A percentile compares a stretch with the other conserved stretches of the same genome.
These are phyloP conservation scores for Mycothermus thermophilus DNA, from an alignment of 495 filamentous ascomycete genomes.

Conservation along the genomic window DNA sequence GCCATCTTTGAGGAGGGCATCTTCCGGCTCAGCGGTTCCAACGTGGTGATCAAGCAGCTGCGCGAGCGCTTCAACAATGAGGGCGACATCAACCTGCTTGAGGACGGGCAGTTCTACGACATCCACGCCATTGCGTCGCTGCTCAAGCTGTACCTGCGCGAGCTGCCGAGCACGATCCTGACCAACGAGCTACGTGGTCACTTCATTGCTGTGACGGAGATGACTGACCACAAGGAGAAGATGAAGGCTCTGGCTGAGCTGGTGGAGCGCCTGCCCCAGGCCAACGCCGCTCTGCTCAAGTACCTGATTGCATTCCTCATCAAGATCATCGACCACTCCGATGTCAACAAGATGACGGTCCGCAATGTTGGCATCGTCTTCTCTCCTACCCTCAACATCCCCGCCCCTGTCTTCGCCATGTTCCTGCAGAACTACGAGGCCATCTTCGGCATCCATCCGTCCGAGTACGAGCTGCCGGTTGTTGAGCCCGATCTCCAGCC, in stretches of 20 bases:
- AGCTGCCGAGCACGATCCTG: conserved; percentile 79
- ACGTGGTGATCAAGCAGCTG: conserved; percentile 80
- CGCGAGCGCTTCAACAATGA: conserved; percentile 87
- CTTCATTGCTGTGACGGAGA: conserved; percentile 75
- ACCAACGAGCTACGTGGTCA: conserved; percentile 82
- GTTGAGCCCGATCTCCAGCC: conserved; percentile 10
- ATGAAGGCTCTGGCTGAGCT: conserved; percentile 68
- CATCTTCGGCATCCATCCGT: conserved; percentile 64
- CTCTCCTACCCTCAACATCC: conserved; percentile 95
- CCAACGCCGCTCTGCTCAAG: conserved; percentile 65
- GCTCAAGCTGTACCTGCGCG: conserved; percentile 85
- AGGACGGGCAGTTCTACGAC: conserved; percentile 78
- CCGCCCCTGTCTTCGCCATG: conserved; percentile 82
- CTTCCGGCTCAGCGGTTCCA: conserved; percentile 89
- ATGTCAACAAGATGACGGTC: conserved; percentile 95
- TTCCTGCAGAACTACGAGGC: conserved; percentile 81
- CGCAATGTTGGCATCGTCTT: conserved; percentile 97
- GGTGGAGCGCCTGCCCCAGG: conserved; percentile 68
- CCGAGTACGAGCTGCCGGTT: conserved; percentile 38
- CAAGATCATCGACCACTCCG: conserved; percentile 74
- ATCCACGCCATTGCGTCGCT: conserved; percentile 92
- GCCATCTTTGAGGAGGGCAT: conserved; percentile 86
- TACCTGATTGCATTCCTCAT: conserved; percentile 79
- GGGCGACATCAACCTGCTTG: conserved; percentile 79
- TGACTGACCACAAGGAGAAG: conserved; percentile 62